Conservation (phyloP, 2,329 filamentous ascomycete genomes). For the Talaromyces sp. region DNA sequence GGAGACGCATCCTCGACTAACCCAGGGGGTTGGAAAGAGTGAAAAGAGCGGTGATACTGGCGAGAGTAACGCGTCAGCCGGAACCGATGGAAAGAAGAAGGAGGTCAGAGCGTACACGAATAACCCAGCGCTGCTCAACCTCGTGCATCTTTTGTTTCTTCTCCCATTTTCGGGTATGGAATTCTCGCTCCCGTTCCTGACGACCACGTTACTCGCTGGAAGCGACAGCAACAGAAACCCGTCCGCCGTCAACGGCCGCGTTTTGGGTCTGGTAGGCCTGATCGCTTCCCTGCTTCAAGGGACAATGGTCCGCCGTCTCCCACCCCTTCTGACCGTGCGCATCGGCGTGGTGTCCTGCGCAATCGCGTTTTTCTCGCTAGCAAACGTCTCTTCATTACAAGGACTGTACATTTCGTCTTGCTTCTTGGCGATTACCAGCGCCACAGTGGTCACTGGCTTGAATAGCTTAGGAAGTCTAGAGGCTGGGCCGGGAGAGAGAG, state of each 20-base stretch:
- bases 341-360: conserved; percentile 75
- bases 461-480: conserved; percentile 92
- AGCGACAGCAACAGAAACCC: conserved; percentile 31
- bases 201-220: conserved; percentile 79
- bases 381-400: conserved; percentile 62
- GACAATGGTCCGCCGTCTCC: conserved; percentile 78
- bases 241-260: conserved; percentile 73
- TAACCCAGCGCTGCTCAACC: conserved; percentile 75
- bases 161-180: conserved; percentile 98
- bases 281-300: conserved; percentile 91
- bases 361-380: conserved; percentile 74
- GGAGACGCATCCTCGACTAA: conserved; percentile 69
- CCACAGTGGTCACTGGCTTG: conserved; percentile 89
- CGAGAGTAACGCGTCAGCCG: conserved; percentile 9
- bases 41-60: conserved; percentile 19
- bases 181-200: conserved; percentile 96
- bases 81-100: conserved; percentile 27
- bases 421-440: conserved; percentile 81
- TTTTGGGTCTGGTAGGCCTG: conserved; percentile 88
- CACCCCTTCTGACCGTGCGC: conserved; percentile 75
- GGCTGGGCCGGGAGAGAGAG: conserved; percentile 73
- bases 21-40: conserved; percentile 31
- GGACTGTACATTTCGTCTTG: conserved; percentile 79
- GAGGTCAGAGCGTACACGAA: conserved; percentile 62
- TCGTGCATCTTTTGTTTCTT: conserved; percentile 84